Percentiles rank a stretch among this genome's conserved stretches.
Conservation (phyloP, 306 rosid genomes). For the Cucurbita maxima region DNA sequence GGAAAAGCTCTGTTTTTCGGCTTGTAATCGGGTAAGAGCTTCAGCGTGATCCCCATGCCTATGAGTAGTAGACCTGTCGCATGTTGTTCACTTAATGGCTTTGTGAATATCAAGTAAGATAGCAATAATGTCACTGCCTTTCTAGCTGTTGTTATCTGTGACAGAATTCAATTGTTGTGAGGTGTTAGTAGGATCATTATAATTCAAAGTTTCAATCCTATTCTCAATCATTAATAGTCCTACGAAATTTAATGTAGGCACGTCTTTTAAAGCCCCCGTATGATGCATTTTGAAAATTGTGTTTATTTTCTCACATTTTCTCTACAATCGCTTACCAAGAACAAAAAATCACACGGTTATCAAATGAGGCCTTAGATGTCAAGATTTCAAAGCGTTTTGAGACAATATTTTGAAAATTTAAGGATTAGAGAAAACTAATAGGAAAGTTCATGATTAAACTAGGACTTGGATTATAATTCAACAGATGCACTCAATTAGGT, state of each 20-base stretch:
- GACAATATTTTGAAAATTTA: neutral
- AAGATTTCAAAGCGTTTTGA: too few species aligned
- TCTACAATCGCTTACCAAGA: too few species aligned
- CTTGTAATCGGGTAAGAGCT: conserved; percentile 62
- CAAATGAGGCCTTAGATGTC: too few species aligned
- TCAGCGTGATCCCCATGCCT: conserved; percentile 81
- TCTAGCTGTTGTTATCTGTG: conserved; percentile 89
- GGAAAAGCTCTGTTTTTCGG: conserved; percentile 11
- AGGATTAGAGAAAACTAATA: neutral
- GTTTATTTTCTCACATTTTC: too few species aligned
- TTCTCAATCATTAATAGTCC: neutral
- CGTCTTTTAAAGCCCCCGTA: too few species aligned
- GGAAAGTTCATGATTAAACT: neutral
- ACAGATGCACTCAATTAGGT: neutral
- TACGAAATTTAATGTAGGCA: neutral
- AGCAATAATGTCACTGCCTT: conserved; percentile 78
- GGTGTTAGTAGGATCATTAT: neutral
- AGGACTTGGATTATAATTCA: neutral
- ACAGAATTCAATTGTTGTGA: neutral
- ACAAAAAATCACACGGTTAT: too few species aligned
- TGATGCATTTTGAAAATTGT: too few species aligned
- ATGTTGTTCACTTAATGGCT: conserved; percentile 85
- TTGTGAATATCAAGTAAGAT: conserved; percentile 83
- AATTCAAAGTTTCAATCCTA: neutral
- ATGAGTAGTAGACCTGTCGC: conserved; percentile 75